Evolutionary conservation across 306 rosid species (phyloP).

Genomic region (Castanea sativa): DNA sequence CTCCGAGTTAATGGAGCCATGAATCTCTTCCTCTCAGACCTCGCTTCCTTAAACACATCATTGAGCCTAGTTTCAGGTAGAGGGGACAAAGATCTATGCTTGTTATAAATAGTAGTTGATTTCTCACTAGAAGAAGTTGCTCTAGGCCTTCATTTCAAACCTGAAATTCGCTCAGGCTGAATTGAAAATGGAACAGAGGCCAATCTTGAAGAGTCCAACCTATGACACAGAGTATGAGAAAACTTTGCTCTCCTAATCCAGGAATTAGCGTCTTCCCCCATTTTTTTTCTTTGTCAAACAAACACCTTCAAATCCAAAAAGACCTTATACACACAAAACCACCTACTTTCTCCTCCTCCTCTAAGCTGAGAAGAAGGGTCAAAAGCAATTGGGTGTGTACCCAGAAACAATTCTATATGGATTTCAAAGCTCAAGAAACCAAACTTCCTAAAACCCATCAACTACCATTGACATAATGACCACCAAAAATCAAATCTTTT

Average conservation of each 20-base stretch:
- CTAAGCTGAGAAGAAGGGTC: conserved; percentile 29
- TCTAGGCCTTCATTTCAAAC: conserved; percentile 49
- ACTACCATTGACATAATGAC: conserved; percentile 21
- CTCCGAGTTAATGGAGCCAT: conserved; percentile 64
- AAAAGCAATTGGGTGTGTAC: conserved; percentile 17
- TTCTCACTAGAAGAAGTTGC: conserved; percentile 21
- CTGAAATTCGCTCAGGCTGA: conserved; percentile 26
- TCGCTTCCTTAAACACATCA: conserved; percentile 68
- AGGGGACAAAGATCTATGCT: conserved; percentile 86
- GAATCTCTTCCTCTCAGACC: conserved; percentile 61
- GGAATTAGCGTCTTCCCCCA: conserved; percentile 66
- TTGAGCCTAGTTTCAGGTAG: conserved; percentile 43
- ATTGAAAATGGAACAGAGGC: conserved; percentile 30
- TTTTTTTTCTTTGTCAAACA: conserved; percentile 21
- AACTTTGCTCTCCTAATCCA: conserved; percentile 85
- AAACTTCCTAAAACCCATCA: conserved; percentile 38
- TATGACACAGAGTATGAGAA: conserved; percentile 81
- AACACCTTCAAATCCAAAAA: conserved; percentile 24
- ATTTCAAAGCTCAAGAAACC: conserved; percentile 26
- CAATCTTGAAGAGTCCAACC: conserved; percentile 65
- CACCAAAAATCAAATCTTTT: conserved; percentile 21
- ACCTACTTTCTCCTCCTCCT: conserved; percentile 21
- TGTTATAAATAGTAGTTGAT: conserved; percentile 26
- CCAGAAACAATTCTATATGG: conserved; percentile 15
- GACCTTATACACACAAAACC: conserved; percentile 23